Conservation (phyloP, 2,329 filamentous ascomycete species). For the Madurella mycetomatis region DNA sequence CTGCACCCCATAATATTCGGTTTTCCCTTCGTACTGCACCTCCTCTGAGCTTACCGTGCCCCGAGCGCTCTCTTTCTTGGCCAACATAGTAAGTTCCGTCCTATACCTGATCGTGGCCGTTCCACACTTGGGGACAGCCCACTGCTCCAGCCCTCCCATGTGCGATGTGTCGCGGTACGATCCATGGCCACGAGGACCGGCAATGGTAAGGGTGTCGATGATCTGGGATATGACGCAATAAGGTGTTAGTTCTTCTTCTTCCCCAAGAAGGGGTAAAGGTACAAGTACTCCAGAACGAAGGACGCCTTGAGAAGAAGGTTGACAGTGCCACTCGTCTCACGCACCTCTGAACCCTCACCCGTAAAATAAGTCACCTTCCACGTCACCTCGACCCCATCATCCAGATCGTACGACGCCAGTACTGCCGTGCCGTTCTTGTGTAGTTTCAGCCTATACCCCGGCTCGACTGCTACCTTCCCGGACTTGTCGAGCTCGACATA, state of each 20-base stretch:
- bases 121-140: conserved; percentile 5
- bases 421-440: conserved; percentile 11
- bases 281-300: too few relatives aligned
- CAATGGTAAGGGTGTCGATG: conserved; percentile 3
- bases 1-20: conserved; percentile 5
- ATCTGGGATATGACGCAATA: not conserved
- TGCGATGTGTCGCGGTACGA: not conserved
- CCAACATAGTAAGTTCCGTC: conserved; percentile 7
- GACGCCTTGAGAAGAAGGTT: too few relatives aligned
- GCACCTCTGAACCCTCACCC: not conserved
- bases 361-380: conserved; percentile 3
- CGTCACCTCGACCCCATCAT: conserved; percentile 7
- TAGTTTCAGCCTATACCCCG: conserved; percentile 7
- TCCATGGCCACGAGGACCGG: not conserved
- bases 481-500: conserved; percentile 4
- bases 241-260: too few relatives aligned
- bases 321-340: not conserved
- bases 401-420: conserved; percentile 1
- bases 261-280: too few relatives aligned
- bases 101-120: conserved; percentile 9
- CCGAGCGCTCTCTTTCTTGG: conserved; percentile 3
- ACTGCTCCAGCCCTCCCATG: not conserved
- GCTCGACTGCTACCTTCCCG: not conserved
- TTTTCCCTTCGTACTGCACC: not conserved
- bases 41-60: conserved; percentile 2